phyloP scores from a whole-genome alignment of 2,329 filamentous ascomycete species.

The Neopestalotiopsis sp. region DNA sequence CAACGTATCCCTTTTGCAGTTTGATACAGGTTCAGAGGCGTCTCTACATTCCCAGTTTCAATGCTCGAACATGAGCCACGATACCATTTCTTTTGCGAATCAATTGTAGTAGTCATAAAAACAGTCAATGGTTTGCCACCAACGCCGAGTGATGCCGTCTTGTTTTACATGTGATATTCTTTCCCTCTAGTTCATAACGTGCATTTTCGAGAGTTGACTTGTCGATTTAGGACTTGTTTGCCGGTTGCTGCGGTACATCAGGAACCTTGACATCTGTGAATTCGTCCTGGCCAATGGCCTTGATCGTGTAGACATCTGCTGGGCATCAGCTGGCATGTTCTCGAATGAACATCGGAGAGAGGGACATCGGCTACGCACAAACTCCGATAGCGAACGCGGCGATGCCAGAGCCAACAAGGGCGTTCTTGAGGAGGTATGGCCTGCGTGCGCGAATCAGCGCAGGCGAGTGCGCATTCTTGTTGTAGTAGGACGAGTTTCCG shows the following conservation, averaged over 20 bases:
- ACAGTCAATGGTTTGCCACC: conserved; percentile 7
- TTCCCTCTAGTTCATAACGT: background rate
- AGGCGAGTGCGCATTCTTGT: conserved; percentile 81
- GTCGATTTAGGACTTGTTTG: conserved; percentile 32
- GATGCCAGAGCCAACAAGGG: conserved; percentile 78
- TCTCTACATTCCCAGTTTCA: conserved; percentile 2
- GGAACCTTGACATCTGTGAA: conserved; percentile 96
- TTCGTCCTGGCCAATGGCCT: conserved; percentile 91
- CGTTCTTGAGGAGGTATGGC: conserved; percentile 91
- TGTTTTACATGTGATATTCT: conserved; percentile 3
- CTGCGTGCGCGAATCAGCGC: conserved; percentile 90
- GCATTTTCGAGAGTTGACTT: background rate
- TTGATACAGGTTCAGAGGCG: conserved; percentile 11
- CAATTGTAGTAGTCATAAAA: background rate
- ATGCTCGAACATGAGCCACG: conserved; percentile 17
- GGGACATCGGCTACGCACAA: conserved; percentile 68
- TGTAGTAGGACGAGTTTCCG: conserved; percentile 77
- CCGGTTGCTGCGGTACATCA: conserved; percentile 65
- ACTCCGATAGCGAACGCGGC: conserved; percentile 79
- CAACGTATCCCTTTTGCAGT: background rate
- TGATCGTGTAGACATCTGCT: conserved; percentile 69
- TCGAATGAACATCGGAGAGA: background rate
- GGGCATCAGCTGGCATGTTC: background rate
- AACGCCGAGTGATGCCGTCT: conserved; percentile 16
- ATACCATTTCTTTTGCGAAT: conserved; percentile 17